Conservation (phyloP, 2,329 filamentous ascomycete genomes). For the Fusarium euwallaceae region DNA sequence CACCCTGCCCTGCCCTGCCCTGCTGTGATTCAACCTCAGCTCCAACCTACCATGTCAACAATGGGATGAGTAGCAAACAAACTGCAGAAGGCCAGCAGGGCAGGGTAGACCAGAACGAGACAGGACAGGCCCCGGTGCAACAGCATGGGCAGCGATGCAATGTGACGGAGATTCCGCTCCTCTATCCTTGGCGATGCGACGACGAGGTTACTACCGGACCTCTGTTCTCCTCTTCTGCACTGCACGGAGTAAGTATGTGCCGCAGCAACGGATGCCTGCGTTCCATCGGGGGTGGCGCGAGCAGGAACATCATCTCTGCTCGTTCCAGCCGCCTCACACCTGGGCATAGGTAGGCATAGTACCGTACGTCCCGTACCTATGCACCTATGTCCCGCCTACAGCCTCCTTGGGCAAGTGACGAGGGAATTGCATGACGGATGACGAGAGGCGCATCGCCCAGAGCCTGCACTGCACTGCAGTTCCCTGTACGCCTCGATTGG, state of each 20-base stretch:
- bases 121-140: constrained; percentile 5
- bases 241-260: constrained; percentile 7
- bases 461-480: background rate
- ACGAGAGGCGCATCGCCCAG: constrained; percentile 5
- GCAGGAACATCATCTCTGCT: constrained; percentile 10
- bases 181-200: constrained; percentile 11
- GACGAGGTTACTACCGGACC: constrained; percentile 10
- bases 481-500: constrained; percentile 15
- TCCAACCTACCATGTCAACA: constrained; percentile 21
- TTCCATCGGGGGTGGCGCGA: constrained; percentile 16
- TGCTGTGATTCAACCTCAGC: constrained; percentile 23
- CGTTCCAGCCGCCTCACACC: constrained; percentile 5
- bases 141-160: constrained; percentile 7
- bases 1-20: constrained; percentile 7
- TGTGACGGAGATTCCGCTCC: constrained; percentile 11
- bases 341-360: background rate
- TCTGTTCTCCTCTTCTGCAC: constrained; percentile 1
- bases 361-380: background rate
- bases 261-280: constrained; percentile 5
- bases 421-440: constrained; percentile 12
- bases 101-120: constrained; percentile 7
- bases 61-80: background rate
- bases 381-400: constrained; percentile 3
- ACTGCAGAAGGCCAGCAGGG: constrained; percentile 3
- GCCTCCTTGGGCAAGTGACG: constrained; percentile 7